Evolutionary conservation across 148 eudicot genomes (phyloP).

Genomic region (Chenopodium berlandieri): DNA sequence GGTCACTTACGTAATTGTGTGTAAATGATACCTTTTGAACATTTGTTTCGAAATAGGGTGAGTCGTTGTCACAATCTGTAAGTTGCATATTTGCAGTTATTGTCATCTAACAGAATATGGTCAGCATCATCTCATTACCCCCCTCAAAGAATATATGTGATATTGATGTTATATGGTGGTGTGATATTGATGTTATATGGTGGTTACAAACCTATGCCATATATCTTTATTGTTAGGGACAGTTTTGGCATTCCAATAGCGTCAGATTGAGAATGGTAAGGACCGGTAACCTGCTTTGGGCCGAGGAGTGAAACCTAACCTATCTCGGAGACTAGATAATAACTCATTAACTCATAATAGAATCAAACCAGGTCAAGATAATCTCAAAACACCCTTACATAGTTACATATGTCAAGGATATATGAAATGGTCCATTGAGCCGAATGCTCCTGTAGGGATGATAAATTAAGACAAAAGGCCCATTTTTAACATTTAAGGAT

Average conservation of each 20-base stretch:
- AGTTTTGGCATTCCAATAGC: background rate
- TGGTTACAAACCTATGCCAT: background rate
- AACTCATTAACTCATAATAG: background rate
- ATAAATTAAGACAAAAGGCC: slow-evolving; percentile 11
- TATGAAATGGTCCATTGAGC: background rate
- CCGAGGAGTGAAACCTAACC: background rate
- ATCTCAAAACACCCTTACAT: background rate
- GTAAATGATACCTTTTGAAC: too few species aligned
- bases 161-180: background rate
- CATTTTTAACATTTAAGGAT: slow-evolving; percentile 6
- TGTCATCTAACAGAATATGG: background rate
- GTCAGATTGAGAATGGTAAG: background rate
- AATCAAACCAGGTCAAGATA: background rate
- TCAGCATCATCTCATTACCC: slow-evolving; percentile 11
- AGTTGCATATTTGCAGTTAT: background rate
- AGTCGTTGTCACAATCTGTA: background rate
- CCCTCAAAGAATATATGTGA: background rate
- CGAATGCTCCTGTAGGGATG: background rate
- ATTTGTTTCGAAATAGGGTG: background rate
- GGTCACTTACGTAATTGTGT: background rate
- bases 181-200: background rate
- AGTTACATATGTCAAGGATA: background rate
- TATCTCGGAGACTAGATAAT: background rate
- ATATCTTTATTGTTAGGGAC: background rate
- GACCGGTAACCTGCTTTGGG: background rate